phyloP scores from a whole-genome alignment of 306 rosid genomes.

The Trifolium repens region DNA sequence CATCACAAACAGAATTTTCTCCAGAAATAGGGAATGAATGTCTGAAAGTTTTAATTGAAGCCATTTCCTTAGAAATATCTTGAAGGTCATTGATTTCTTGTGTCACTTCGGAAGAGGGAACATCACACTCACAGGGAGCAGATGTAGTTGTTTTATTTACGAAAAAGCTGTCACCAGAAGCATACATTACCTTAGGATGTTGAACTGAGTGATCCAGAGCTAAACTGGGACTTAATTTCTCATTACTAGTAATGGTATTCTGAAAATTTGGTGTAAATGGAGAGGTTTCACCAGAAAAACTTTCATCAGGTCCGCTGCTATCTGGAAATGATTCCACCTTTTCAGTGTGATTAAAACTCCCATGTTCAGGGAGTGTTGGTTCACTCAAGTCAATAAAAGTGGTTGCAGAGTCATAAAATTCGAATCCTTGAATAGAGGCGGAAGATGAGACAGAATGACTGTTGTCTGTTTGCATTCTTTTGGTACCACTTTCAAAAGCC shows the following conservation, averaged over 20 bases:
- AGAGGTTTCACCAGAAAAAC: slow-evolving; percentile 33
- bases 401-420: slow-evolving; percentile 72
- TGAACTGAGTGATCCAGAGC: slow-evolving; percentile 27
- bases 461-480: slow-evolving; percentile 65
- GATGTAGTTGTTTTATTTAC: slow-evolving; percentile 29
- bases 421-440: slow-evolving; percentile 72
- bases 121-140: slow-evolving; percentile 38
- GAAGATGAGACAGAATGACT: slow-evolving; percentile 77
- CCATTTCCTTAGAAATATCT: slow-evolving; percentile 40
- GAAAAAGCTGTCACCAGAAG: slow-evolving; percentile 21
- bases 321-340: slow-evolving; percentile 46
- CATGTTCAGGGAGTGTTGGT: slow-evolving; percentile 46
- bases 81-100: slow-evolving; percentile 46
- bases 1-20: slow-evolving; percentile 49
- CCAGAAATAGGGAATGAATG: slow-evolving; percentile 45
- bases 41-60: slow-evolving; percentile 45
- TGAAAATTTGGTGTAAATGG: slow-evolving; percentile 13
- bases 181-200: slow-evolving; percentile 1
- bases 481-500: slow-evolving; percentile 57
- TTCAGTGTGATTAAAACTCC: slow-evolving; percentile 46
- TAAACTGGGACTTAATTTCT: slow-evolving; percentile 41
- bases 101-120: slow-evolving; percentile 45
- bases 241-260: slow-evolving; percentile 23
- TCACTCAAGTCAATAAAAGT: slow-evolving; percentile 64
- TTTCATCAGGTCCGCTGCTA: slow-evolving; percentile 50